A percentile compares a stretch with the other conserved stretches of the same genome.
phyloP scores from a whole-genome alignment of 2,329 filamentous ascomycete genomes.

The Verticillium nubilum region DNA sequence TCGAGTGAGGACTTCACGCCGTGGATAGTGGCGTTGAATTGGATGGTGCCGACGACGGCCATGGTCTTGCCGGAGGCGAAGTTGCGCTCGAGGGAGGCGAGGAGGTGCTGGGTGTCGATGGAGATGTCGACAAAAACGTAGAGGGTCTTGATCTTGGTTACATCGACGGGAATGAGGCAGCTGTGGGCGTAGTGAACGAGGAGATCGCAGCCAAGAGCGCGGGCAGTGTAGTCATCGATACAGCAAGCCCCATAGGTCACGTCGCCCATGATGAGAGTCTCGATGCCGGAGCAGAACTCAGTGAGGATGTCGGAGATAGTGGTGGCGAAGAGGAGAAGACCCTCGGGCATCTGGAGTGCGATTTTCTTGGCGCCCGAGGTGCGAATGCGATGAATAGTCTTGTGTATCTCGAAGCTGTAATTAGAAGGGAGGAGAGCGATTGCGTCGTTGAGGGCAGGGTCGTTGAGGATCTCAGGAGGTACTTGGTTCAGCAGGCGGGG shows the following conservation, averaged over 20 bases:
- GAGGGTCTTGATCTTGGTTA: slow-evolving; percentile 93
- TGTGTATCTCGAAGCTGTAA: slow-evolving; percentile 97
- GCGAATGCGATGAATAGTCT: slow-evolving; percentile 92
- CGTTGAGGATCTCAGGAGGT: slow-evolving; percentile 77
- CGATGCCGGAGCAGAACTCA: slow-evolving; percentile 85
- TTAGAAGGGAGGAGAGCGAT: slow-evolving; percentile 86
- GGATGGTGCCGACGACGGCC: slow-evolving; percentile 92
- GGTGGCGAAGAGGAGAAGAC: slow-evolving; percentile 88
- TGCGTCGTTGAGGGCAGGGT: slow-evolving; percentile 80
- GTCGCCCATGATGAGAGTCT: slow-evolving; percentile 98
- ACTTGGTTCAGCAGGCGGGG: slow-evolving; percentile 87
- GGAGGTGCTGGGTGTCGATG: slow-evolving; percentile 83
- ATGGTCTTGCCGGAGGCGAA: slow-evolving; percentile 81
- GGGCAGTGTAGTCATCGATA: slow-evolving; percentile 95
- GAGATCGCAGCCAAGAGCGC: slow-evolving; percentile 88
- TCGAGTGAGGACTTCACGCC: slow-evolving; percentile 74
- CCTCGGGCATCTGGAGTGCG: slow-evolving; percentile 96
- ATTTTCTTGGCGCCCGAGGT: slow-evolving; percentile 74
- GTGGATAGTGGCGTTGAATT: slow-evolving; percentile 97
- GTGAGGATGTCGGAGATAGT: slow-evolving; percentile 96
- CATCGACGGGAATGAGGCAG: slow-evolving; percentile 91
- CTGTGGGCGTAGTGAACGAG: slow-evolving; percentile 96
- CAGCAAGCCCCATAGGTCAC: slow-evolving; percentile 98
- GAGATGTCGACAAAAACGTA: slow-evolving; percentile 98
- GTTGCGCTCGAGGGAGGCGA: slow-evolving; percentile 83